Evolutionary conservation across 768 basidiomycete species (phyloP).

Genomic region (Lactarius akahatsu): DNA sequence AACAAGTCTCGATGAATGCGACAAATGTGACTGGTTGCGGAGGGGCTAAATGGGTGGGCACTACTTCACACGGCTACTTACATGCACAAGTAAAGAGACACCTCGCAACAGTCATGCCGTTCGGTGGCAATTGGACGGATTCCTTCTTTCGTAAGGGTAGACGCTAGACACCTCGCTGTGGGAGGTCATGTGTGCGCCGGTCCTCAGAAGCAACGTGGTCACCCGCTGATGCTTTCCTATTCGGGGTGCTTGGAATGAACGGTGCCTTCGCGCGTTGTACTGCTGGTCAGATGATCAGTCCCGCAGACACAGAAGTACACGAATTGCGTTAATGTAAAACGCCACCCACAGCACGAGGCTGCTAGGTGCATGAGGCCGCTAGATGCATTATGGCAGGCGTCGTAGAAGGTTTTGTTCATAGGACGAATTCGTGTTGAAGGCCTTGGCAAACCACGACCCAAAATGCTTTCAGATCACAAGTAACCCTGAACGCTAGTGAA

Average conservation of each 20-base stretch:
- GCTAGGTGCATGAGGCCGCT: slow-evolving; percentile 10
- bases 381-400: slow-evolving; percentile 2
- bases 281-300: slow-evolving; percentile 4
- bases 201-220: slow-evolving; percentile 10
- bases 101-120: not conserved
- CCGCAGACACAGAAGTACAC: slow-evolving; percentile 3
- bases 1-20: slow-evolving; percentile 2
- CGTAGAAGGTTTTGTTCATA: slow-evolving; percentile 12
- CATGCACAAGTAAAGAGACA: slow-evolving; percentile 12
- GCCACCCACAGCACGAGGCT: slow-evolving; percentile 15
- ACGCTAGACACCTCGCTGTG: not conserved
- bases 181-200: slow-evolving; percentile 18
- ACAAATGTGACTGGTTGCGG: slow-evolving; percentile 13
- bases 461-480: slow-evolving; percentile 10
- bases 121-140: slow-evolving; percentile 8
- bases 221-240: not conserved
- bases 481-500: slow-evolving; percentile 4
- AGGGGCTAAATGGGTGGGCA: slow-evolving; percentile 7
- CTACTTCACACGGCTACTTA: slow-evolving; percentile 8
- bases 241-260: not conserved
- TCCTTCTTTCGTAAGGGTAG: slow-evolving; percentile 17
- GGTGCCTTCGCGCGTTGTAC: slow-evolving; percentile 10
- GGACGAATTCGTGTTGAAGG: not conserved
- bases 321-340: slow-evolving; percentile 4
- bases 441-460: slow-evolving; percentile 12